Base-by-base conservation (phyloP, 495 filamentous ascomycete genomes). In the Chaetomidium leptoderma region DNA sequence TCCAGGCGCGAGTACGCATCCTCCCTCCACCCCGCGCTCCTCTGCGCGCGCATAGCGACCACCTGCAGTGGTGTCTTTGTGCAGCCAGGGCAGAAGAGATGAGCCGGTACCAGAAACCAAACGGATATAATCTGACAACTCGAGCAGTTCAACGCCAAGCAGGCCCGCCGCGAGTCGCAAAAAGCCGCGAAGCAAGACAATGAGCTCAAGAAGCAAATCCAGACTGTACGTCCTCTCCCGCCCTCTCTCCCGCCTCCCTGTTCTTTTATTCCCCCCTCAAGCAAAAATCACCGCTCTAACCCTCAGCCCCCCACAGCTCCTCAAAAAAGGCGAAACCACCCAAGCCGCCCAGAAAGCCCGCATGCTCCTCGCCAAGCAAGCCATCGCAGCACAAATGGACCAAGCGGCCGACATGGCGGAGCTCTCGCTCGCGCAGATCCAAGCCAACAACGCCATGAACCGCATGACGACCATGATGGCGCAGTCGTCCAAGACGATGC, bases 151-250 rank as follows among this genome's bases (percentile, higher is more conserved):
- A 91, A 90, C 56, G 84, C 89, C 23, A 92, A 92, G 70, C 86
- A 90, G 71, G 81, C 90, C 53, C 89, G 89, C 55, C 78, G 89
- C 60, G 88, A 92, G 75, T 85, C 89, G 11, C 81, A 81, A 56
- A 91, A 90, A 70, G 89, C 89, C 17, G 82, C 83, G 53, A 91
- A 91, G 72, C 89, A 92, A 70, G 89, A 91, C 70, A 86, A 83
- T 56, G 77, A 84, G 26, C 83, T 92, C 70, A 90, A 90, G 76
- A 83, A 86, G 66, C 90, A 92, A 72, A 80, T 92, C 64, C 90
- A 92, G 70, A 90, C 87, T 74, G 86, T 86, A 59, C 49, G 68
- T 43, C 27, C 14, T 37, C 16, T 9, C 57, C 27, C 13, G n/a
- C 16, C 29, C 33, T 23, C 16, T 53, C 29, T 33, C 14, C 14